Conservation (phyloP, 352 stramenopile species). For the Phytopythium aichiense region DNA sequence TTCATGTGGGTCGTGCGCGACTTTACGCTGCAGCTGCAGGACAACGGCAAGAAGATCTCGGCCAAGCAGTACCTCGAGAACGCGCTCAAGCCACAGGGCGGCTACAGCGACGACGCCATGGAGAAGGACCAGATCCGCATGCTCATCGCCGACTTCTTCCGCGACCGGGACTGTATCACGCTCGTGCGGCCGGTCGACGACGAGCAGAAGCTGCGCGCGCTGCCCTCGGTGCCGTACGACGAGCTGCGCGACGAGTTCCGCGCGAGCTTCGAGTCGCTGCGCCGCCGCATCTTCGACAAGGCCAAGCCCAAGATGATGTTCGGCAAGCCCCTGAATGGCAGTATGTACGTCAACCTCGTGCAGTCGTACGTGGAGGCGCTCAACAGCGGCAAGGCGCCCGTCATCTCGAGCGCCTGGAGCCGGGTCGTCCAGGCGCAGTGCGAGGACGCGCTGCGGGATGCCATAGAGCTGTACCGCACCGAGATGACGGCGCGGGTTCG, state of each 20-base stretch:
- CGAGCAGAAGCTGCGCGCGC: conserved; percentile 72
- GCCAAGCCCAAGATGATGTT: conserved; percentile 83
- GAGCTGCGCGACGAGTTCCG: conserved; percentile 84
- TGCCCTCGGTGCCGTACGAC: conserved; percentile 64
- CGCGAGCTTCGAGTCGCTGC: conserved; percentile 62
- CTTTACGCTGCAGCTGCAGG: conserved; percentile 84
- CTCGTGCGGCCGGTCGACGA: conserved; percentile 86
- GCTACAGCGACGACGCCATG: conserved; percentile 73
- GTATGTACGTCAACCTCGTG: conserved; percentile 86
- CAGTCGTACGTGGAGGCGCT: conserved; percentile 81
- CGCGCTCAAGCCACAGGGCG: conserved; percentile 73
- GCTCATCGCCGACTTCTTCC: conserved; percentile 79
- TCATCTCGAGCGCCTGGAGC: conserved; percentile 89
- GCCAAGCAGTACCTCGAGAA: conserved; percentile 89
- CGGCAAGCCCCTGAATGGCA: conserved; percentile 79
- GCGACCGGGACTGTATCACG: conserved; percentile 86
- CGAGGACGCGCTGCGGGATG: conserved; percentile 72
- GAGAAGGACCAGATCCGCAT: conserved; percentile 80
- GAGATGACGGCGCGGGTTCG: conserved; percentile 53
- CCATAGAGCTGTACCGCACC: conserved; percentile 73
- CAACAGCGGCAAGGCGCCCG: conserved; percentile 82
- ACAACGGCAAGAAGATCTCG: conserved; percentile 86
- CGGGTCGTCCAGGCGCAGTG: conserved; percentile 85
- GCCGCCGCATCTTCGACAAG: conserved; percentile 67
- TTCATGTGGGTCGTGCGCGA: conserved; percentile 91